phyloP scores from a whole-genome alignment of 768 basidiomycete species.

The Suillus tomentosus region DNA sequence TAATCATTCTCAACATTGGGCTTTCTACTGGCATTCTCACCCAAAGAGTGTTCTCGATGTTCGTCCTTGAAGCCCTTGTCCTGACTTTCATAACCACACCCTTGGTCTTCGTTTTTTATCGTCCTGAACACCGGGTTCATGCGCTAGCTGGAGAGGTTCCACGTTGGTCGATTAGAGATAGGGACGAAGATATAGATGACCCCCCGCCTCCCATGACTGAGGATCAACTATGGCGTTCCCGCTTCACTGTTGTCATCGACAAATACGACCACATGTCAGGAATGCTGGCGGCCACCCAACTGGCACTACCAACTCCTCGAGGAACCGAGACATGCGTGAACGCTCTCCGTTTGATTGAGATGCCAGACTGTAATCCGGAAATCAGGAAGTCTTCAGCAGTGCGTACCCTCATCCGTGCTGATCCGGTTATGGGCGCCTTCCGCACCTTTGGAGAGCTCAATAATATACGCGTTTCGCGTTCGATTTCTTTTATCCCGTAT shows the following conservation, averaged over 20 bases:
- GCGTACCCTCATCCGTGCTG: slow-evolving; percentile 65
- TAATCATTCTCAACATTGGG: slow-evolving; percentile 96
- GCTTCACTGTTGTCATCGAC: slow-evolving; percentile 88
- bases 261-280: slow-evolving; percentile 86
- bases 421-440: slow-evolving; percentile 73
- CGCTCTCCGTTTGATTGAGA: slow-evolving; percentile 85
- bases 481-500: slow-evolving; percentile 71
- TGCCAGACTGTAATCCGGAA: slow-evolving; percentile 84
- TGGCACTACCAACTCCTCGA: slow-evolving; percentile 29
- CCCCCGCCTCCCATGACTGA: background rate
- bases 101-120: slow-evolving; percentile 67
- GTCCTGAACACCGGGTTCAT: slow-evolving; percentile 57
- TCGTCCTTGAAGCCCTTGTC: slow-evolving; percentile 81
- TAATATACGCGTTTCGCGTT: slow-evolving; percentile 61
- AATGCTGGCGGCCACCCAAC: slow-evolving; percentile 87
- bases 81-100: slow-evolving; percentile 90
- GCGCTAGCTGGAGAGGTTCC: slow-evolving; percentile 38
- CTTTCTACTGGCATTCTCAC: slow-evolving; percentile 77
- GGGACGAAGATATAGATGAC: background rate
- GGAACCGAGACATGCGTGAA: background rate
- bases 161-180: background rate
- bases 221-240: slow-evolving; percentile 27
- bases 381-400: slow-evolving; percentile 80
- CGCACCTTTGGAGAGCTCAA: slow-evolving; percentile 77
- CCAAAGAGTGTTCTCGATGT: slow-evolving; percentile 89